phyloP scores from a whole-genome alignment of 306 rosid genomes.

The Acacia crassicarpa region DNA sequence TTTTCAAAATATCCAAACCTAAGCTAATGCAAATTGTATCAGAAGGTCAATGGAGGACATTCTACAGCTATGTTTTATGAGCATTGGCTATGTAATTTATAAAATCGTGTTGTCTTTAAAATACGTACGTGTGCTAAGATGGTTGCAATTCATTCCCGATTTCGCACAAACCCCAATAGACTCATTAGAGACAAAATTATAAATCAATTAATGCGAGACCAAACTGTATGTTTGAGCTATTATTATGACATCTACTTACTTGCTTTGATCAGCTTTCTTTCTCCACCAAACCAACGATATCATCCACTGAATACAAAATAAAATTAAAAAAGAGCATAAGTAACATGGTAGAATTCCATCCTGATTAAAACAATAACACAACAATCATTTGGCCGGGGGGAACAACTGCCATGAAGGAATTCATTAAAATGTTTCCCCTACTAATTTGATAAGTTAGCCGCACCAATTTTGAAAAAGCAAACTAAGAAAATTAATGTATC shows the following conservation, averaged over 20 bases:
- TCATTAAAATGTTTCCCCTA: not conserved
- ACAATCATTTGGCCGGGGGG: not conserved
- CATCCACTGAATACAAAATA: constrained; percentile 64
- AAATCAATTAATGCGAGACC: not conserved
- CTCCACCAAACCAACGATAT: constrained; percentile 75
- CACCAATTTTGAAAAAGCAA: not conserved
- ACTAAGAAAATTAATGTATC: not conserved
- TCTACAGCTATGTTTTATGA: not conserved
- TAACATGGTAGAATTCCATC: constrained; percentile 9
- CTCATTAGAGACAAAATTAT: not conserved
- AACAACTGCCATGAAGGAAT: not conserved
- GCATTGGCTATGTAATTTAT: constrained; percentile 8
- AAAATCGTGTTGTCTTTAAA: not conserved
- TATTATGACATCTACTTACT: constrained; percentile 59
- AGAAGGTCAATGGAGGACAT: not conserved
- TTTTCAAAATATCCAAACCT: not conserved
- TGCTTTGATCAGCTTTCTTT: constrained; percentile 65
- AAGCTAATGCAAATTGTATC: not conserved
- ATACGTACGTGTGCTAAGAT: not conserved
- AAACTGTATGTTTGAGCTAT: not conserved
- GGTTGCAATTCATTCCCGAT: constrained; percentile 3
- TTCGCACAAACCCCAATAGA: constrained; percentile 10
- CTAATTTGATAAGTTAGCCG: not conserved
- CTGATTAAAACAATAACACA: not conserved
- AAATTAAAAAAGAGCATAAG: constrained; percentile 18